Conservation (phyloP, 2,329 filamentous ascomycete species). For the Fusarium neocosmosporiellum region DNA sequence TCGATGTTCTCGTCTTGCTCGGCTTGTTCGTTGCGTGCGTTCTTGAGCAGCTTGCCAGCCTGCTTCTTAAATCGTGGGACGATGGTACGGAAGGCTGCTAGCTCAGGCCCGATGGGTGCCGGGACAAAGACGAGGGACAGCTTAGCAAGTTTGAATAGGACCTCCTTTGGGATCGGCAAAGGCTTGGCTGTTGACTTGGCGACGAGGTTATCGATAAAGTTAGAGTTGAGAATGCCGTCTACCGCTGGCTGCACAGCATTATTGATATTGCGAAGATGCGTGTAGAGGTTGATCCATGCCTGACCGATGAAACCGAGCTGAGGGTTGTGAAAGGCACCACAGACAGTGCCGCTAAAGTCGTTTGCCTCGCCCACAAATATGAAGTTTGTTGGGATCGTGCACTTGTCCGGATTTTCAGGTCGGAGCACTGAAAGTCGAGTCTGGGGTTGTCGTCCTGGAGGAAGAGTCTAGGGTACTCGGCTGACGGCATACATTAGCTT, state of each 20-base stretch:
- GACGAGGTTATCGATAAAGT: neutral
- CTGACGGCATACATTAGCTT: neutral
- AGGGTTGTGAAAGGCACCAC: neutral
- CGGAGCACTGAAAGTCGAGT: neutral
- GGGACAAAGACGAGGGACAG: neutral
- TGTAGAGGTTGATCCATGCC: slow-evolving; percentile 2
- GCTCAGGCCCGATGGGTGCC: neutral
- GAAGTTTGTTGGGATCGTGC: neutral
- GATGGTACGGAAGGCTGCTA: neutral
- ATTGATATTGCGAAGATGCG: slow-evolving; percentile 1
- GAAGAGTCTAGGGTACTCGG: neutral
- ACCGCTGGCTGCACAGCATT: neutral
- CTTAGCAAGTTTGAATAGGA: neutral
- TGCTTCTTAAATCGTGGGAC: neutral
- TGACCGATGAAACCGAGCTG: neutral
- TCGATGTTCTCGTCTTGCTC: neutral
- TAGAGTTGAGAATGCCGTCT: neutral
- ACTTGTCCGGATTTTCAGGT: neutral
- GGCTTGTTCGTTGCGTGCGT: neutral
- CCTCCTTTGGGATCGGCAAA: neutral
- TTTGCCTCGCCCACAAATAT: neutral
- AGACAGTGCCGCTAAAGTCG: neutral
- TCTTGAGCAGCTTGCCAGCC: neutral
- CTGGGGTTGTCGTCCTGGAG: neutral
- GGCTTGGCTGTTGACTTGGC: neutral